Conservation (phyloP, 305 asterid species). For the Fraxinus nigra region DNA sequence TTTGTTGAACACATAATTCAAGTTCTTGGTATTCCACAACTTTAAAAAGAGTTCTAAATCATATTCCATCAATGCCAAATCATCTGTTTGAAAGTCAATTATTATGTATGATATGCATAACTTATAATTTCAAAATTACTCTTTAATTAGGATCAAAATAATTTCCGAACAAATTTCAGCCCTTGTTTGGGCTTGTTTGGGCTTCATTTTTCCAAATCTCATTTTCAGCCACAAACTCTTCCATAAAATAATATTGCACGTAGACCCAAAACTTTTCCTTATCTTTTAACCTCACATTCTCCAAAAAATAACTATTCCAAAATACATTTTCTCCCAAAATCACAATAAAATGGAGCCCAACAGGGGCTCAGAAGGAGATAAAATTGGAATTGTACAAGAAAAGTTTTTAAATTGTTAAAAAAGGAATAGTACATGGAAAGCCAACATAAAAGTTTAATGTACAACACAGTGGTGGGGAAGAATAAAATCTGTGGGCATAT, state of each 20-base stretch:
- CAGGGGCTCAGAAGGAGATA: background rate
- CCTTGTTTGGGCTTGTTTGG: too few species aligned
- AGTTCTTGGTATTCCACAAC: background rate
- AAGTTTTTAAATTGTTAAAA: background rate
- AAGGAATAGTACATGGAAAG: background rate
- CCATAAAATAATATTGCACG: background rate
- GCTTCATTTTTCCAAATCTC: background rate
- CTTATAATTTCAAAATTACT: background rate
- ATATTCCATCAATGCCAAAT: conserved; percentile 4
- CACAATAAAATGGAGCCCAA: background rate
- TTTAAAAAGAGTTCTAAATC: background rate
- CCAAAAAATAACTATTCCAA: background rate
- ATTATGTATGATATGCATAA: background rate
- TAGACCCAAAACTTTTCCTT: background rate
- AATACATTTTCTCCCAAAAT: background rate
- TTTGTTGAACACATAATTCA: background rate
- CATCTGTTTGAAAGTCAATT: background rate
- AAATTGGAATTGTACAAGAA: background rate
- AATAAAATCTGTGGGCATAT: background rate
- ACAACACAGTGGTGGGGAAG: background rate
- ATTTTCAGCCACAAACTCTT: background rate
- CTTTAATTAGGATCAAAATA: background rate
- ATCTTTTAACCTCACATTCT: background rate
- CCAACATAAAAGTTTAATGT: background rate
- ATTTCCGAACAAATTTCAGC: background rate